Evolutionary conservation across 1,139 yeast species (phyloP), one percentile per base, ranked within the genome.

Genomic region (Saccharomyces hybrid): DNA sequence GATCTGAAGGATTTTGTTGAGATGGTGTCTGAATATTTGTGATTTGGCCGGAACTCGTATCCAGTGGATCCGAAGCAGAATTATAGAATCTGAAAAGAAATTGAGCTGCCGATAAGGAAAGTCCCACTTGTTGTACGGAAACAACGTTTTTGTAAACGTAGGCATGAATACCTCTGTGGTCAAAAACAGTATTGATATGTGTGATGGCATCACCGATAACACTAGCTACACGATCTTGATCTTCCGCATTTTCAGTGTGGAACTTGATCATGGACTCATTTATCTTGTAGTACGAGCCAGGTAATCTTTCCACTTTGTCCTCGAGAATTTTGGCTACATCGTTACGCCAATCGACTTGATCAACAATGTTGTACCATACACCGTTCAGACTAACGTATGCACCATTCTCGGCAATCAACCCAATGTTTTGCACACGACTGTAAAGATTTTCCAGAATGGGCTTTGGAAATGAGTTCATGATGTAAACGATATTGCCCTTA

Each of bases 391-490:
- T 83, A 31, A 86, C 79, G 57, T 72, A 75, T 0, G 90, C 95
- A 42, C 98, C 98, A 66, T 86, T 84, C 69, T 91, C 98, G 0
- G 96, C 96, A 60, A 91, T 83, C 52, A 91, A 74, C 0, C 98
- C 98, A 38, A 91, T 67, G 47, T 80, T 80, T 1, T 85, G 82
- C 11, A 83, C 78, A 57, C 90, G 79, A 42, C 85, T 76, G 70
- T 84, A 90, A 53, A 83, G 70, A 51, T 87, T 76, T 59, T 86
- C 88, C 64, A 90, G 73, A 47, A 83, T 85, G 2, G 77, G 70
- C 57, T 85, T 76, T 53, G 82, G 81, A 61, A 84, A 79, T 52
- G 82, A 80, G 60, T 90, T 83, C 53, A 85, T 76, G 6, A 91
- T 77, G 65, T 85, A 91, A 1, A 91, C 93, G 52, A 78, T 74